These are phyloP conservation scores for Bolboschoenoplectus hybrid DNA, from an alignment of 202 grass and related monocot species.

Conservation along the genomic window DNA sequence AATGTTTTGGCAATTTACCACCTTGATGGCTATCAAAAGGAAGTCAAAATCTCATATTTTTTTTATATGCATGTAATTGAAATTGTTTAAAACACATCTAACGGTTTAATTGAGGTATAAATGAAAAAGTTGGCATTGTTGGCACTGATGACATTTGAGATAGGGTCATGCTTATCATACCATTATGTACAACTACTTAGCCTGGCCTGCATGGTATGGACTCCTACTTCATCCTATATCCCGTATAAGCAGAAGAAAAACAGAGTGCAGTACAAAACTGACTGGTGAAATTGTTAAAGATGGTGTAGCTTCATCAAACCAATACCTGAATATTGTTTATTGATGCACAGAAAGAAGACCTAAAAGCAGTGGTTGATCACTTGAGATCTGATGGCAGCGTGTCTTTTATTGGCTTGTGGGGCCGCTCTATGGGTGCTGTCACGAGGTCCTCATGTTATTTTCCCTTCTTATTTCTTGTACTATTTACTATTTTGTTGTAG, in stretches of 20 bases:
- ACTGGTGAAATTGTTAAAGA: background rate
- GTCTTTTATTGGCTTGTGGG: constrained; percentile 96
- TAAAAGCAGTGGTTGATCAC: constrained; percentile 85
- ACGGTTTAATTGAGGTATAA: background rate
- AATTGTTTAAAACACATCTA: background rate
- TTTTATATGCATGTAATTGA: background rate
- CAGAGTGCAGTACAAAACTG: background rate
- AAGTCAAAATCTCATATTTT: background rate
- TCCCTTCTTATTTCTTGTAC: background rate
- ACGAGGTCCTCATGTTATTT: constrained; percentile 59
- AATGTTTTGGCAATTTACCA: background rate
- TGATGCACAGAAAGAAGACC: constrained; percentile 89
- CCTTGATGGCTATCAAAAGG: background rate
- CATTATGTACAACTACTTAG: background rate
- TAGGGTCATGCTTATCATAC: background rate
- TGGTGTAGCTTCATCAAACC: background rate
- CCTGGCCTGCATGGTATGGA: constrained; percentile 9
- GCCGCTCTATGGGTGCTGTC: constrained; percentile 98
- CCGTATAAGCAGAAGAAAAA: constrained; percentile 4
- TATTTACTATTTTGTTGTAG: constrained; percentile 20
- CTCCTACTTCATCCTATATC: background rate
- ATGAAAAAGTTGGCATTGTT: background rate
- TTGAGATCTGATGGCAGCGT: constrained; percentile 75
- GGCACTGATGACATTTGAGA: background rate
- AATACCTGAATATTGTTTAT: constrained; percentile 26